phyloP scores from a whole-genome alignment of 768 basidiomycete species.

The Cystobasidium onofrii region DNA sequence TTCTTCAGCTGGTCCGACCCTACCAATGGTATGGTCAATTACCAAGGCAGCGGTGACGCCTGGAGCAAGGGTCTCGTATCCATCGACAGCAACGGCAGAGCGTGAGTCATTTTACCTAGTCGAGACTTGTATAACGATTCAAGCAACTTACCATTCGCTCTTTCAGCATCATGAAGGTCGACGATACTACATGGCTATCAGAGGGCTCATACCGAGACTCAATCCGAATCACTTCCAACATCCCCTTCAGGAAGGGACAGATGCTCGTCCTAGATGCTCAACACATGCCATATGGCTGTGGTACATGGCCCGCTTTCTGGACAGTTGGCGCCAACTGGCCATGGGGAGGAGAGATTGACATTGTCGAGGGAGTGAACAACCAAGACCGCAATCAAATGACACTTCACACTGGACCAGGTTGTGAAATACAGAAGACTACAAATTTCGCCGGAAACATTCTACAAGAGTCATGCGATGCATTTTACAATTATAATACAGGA shows the following conservation, averaged over 20 bases:
- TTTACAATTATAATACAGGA: conserved; percentile 29
- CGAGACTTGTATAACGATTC: too few relatives aligned
- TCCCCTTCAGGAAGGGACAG: conserved; percentile 35
- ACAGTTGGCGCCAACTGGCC: conserved; percentile 37
- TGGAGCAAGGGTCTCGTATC: conserved; percentile 21
- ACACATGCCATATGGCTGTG: conserved; percentile 39
- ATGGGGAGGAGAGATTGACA: conserved; percentile 57
- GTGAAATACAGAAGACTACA: conserved; percentile 3
- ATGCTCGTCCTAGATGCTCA: conserved; percentile 42
- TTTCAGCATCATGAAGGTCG: conserved; percentile 37
- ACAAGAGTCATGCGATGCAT: conserved; percentile 25
- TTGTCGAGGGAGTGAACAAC: conserved; percentile 71
- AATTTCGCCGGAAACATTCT: conserved; percentile 12
- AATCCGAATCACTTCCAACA: conserved; percentile 39
- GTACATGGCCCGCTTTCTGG: conserved; percentile 33
- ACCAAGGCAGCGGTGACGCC: conserved; percentile 13
- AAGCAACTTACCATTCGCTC: neutral
- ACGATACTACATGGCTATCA: conserved; percentile 37
- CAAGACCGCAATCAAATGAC: conserved; percentile 53
- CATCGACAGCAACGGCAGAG: neutral
- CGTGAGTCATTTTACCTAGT: too few relatives aligned
- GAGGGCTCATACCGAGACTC: conserved; percentile 40
- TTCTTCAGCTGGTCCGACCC: conserved; percentile 23
- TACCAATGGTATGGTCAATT: conserved; percentile 29
- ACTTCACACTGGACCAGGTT: conserved; percentile 24